These are phyloP conservation scores for Phragmites australis DNA, from an alignment of 176 grass and related monocot species.

Conservation along the genomic window DNA sequence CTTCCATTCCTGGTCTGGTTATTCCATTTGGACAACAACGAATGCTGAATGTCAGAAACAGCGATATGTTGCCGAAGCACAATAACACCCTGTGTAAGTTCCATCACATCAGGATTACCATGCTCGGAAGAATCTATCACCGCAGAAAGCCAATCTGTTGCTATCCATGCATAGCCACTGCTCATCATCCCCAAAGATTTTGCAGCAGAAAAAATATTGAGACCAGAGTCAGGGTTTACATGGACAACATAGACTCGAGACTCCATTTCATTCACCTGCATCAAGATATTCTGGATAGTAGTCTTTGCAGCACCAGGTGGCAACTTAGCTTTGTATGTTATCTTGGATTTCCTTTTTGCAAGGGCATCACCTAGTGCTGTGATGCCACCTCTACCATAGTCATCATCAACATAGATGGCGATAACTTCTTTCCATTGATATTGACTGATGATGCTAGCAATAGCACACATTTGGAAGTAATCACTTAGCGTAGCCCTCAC, in stretches of 20 bases:
- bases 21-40: constrained; percentile 59
- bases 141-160: constrained; percentile 89
- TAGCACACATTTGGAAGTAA: constrained; percentile 72
- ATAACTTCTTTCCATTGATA: constrained; percentile 76
- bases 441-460: constrained; percentile 50
- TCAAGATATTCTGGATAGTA: constrained; percentile 48
- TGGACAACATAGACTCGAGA: constrained; percentile 81
- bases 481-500: constrained; percentile 64
- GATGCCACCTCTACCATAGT: constrained; percentile 77
- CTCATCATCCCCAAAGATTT: constrained; percentile 79
- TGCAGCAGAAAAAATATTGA: constrained; percentile 63
- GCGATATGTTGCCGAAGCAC: constrained; percentile 67
- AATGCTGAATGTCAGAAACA: constrained; percentile 49
- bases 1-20: constrained; percentile 37
- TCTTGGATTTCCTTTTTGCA: constrained; percentile 50
- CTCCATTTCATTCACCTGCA: constrained; percentile 72
- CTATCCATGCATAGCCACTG: constrained; percentile 82
- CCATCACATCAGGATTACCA: constrained; percentile 40
- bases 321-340: constrained; percentile 71
- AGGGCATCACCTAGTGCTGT: constrained; percentile 64
- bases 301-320: constrained; percentile 47
- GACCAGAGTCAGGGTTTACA: constrained; percentile 82
- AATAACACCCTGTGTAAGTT: constrained; percentile 71
- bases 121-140: constrained; percentile 52
- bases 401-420: constrained; percentile 80